phyloP scores from a whole-genome alignment of 2,329 filamentous ascomycete genomes.

The Fusarium nygamai region DNA sequence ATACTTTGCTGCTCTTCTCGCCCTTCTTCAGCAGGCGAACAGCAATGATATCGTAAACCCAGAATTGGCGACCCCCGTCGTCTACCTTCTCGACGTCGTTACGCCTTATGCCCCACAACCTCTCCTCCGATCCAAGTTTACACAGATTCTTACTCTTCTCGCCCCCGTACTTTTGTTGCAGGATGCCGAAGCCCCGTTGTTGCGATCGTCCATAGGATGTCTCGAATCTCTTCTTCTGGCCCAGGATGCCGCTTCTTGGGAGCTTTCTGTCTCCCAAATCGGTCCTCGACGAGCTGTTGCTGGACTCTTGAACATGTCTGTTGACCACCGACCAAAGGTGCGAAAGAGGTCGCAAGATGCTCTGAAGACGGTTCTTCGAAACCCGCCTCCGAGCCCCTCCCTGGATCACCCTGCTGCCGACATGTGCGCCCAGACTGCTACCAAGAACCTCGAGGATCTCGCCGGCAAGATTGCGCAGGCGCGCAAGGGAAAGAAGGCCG shows the following conservation, averaged over 20 bases:
- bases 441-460: constrained; percentile 82
- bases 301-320: constrained; percentile 82
- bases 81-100: constrained; percentile 95
- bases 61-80: constrained; percentile 84
- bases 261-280: constrained; percentile 82
- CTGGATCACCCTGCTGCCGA: constrained; percentile 94
- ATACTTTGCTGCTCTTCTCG: constrained; percentile 95
- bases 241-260: constrained; percentile 90
- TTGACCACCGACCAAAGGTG: constrained; percentile 92
- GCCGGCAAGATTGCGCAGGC: constrained; percentile 69
- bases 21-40: constrained; percentile 82
- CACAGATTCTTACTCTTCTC: constrained; percentile 87
- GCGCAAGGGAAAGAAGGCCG: constrained; percentile 71
- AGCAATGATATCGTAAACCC: constrained; percentile 77
- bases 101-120: constrained; percentile 85
- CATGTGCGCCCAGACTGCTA: constrained; percentile 92
- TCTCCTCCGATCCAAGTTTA: constrained; percentile 93
- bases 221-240: constrained; percentile 90
- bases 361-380: constrained; percentile 81
- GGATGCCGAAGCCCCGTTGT: constrained; percentile 86
- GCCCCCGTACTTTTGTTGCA: constrained; percentile 83
- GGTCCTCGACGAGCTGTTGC: constrained; percentile 88
- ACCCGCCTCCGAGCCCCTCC: constrained; percentile 88
- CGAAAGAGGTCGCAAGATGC: constrained; percentile 93
- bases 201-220: constrained; percentile 90